Base-by-base conservation (phyloP, 768 basidiomycete genomes). In the Tricholoma matsutake region DNA sequence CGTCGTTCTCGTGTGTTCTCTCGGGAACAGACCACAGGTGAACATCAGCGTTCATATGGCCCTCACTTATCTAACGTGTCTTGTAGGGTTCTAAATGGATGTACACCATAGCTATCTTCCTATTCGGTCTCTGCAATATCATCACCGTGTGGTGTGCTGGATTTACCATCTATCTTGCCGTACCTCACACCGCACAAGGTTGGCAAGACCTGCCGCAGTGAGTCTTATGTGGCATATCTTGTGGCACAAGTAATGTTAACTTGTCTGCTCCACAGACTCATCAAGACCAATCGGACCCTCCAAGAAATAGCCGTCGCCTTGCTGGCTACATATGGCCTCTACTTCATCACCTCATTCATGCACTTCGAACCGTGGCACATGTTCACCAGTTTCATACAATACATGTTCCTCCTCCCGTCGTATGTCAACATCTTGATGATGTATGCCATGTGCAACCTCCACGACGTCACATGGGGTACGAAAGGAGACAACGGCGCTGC, bases 341-440 rank as follows among this genome's bases (percentile, higher is more conserved):
- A 94, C 81, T 82, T 97, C 69, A 75, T 96, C 68, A 83, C 88
- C 61, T 93, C 91, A 7, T 76, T 96, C 73, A 86, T 98, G 76
- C 92, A 96, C 67, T 75, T 94, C 37, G 96, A 98, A 71, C 96
- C 95, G 0, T 96, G 94, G 94, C 96, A 98, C 81, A 91, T 98
- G 86, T 83, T 98, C 75, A 96, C 96, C 11, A 92, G 88, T 59
- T 94, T 96, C 80, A 69, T 86, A 52, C 91, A 96, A 72, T 98
- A 96, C 75, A 82, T 97, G 81, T 91, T 97, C 81, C 83, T 95
- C 65, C 80, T 94, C 39, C 94, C 94, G 22, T 81, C 79, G 56
- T 81, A 81, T 64, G 78, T 93, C 69, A 93, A 93, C 77, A 93
- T 93, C 65, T 75, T 93, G 69, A 93, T 95, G 85, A 96, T 93